Conservation (phyloP, 169 alveolate genomes). For the Eimeria tenella region DNA sequence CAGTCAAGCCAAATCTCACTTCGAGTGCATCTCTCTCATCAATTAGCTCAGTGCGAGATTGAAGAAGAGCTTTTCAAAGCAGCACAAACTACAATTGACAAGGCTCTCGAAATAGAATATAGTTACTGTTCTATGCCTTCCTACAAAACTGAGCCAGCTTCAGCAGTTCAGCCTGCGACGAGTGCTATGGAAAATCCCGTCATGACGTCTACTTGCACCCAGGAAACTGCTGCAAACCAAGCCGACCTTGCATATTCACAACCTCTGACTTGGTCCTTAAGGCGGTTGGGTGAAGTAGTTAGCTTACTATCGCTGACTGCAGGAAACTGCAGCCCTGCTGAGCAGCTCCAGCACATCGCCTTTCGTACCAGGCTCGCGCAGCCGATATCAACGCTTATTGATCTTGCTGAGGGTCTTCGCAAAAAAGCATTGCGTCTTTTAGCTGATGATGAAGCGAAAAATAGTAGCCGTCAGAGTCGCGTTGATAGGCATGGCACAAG, state of each 20-base stretch:
- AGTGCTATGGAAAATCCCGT: slow-evolving; percentile 19
- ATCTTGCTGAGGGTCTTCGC: slow-evolving; percentile 51
- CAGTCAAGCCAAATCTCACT: slow-evolving; percentile 71
- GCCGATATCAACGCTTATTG: not conserved
- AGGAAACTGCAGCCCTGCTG: slow-evolving; percentile 1
- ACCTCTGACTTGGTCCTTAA: slow-evolving; percentile 24
- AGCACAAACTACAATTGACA: slow-evolving; percentile 38
- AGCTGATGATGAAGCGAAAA: slow-evolving; percentile 25
- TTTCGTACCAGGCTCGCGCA: slow-evolving; percentile 29
- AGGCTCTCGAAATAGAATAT: slow-evolving; percentile 46
- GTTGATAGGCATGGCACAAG: slow-evolving; percentile 14
- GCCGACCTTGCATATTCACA: slow-evolving; percentile 1
- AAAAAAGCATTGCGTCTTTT: slow-evolving; percentile 1
- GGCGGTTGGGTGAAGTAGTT: slow-evolving; percentile 9
- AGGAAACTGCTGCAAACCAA: slow-evolving; percentile 7
- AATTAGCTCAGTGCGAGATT: slow-evolving; percentile 61
- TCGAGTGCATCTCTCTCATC: slow-evolving; percentile 57
- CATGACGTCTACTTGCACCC: slow-evolving; percentile 6
- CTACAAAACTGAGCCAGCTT: not conserved
- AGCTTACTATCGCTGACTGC: not conserved
- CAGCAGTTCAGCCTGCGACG: not conserved
- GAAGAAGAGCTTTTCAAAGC: slow-evolving; percentile 50
- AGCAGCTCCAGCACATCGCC: slow-evolving; percentile 52
- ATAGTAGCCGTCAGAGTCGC: slow-evolving; percentile 22
- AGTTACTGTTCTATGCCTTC: not conserved